Conservation (phyloP, 371 early-diverging fungal genomes). For the Apophysomyces ossiformis region DNA sequence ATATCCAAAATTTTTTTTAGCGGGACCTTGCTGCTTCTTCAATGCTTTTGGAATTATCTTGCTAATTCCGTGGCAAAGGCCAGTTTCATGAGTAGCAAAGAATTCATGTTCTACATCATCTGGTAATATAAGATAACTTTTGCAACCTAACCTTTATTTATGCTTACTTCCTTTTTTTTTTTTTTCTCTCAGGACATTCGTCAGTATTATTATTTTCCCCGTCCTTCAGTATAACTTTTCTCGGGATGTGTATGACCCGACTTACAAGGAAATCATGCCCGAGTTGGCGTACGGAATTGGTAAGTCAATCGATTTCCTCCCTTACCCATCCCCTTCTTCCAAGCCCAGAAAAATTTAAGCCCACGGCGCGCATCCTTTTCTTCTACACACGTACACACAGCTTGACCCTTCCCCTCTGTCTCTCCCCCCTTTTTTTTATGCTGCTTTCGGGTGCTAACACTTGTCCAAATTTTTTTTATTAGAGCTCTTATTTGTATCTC, state of each 20-base stretch:
- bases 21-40: slow-evolving; percentile 49
- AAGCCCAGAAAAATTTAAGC: neutral
- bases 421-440: neutral
- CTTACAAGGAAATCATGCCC: slow-evolving; percentile 53
- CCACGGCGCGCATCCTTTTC: no score
- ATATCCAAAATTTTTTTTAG: slow-evolving; percentile 16
- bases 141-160: no score
- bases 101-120: slow-evolving; percentile 51
- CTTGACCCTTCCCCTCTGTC: no score
- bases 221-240: slow-evolving; percentile 48
- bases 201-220: slow-evolving; percentile 48
- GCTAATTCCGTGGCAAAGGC: slow-evolving; percentile 52
- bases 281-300: slow-evolving; percentile 50
- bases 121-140: slow-evolving; percentile 30
- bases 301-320: slow-evolving; percentile 4
- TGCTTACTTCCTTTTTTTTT: no score
- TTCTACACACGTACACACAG: no score
- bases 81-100: slow-evolving; percentile 53
- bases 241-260: slow-evolving; percentile 35
- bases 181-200: slow-evolving; percentile 28
- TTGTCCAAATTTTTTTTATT: neutral
- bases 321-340: neutral
- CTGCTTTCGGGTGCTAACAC: neutral
- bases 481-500: slow-evolving; percentile 45
- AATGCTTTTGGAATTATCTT: slow-evolving; percentile 61